These are phyloP conservation scores for Camellia sinensis DNA, from an alignment of 148 eudicot species.

Conservation along the genomic window DNA sequence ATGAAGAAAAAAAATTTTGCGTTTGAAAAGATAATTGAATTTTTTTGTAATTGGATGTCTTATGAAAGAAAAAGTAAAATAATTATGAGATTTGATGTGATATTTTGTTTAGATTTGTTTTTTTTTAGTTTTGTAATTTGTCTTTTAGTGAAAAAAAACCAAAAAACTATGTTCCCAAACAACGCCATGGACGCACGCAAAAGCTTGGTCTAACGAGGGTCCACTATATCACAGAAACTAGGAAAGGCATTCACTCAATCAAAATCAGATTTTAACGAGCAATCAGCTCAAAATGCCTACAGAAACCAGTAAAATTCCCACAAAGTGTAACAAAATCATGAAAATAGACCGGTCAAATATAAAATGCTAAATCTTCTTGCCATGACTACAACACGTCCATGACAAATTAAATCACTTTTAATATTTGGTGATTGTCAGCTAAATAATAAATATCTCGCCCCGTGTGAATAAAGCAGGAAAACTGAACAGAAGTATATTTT, in stretches of 20 bases:
- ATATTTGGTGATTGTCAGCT: not conserved
- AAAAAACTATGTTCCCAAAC: too few relatives aligned
- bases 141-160: too few relatives aligned
- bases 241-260: not conserved
- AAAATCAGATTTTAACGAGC: not conserved
- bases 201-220: not conserved
- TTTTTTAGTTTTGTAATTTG: too few relatives aligned
- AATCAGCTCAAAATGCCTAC: not conserved
- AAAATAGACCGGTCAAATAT: not conserved
- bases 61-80: too few relatives aligned
- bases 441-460: not conserved
- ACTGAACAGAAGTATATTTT: not conserved
- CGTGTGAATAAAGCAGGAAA: not conserved
- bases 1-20: too few relatives aligned
- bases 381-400: not conserved
- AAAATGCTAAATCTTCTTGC: not conserved
- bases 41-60: too few relatives aligned
- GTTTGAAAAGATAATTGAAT: too few relatives aligned
- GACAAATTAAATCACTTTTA: not conserved
- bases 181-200: too few relatives aligned
- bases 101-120: too few relatives aligned
- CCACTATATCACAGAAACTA: not conserved
- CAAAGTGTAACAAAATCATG: not conserved
- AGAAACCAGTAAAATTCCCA: conserved; percentile 8
- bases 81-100: too few relatives aligned